phyloP scores from a whole-genome alignment of 768 basidiomycete species.

The Leucosporidium yakuticum region DNA sequence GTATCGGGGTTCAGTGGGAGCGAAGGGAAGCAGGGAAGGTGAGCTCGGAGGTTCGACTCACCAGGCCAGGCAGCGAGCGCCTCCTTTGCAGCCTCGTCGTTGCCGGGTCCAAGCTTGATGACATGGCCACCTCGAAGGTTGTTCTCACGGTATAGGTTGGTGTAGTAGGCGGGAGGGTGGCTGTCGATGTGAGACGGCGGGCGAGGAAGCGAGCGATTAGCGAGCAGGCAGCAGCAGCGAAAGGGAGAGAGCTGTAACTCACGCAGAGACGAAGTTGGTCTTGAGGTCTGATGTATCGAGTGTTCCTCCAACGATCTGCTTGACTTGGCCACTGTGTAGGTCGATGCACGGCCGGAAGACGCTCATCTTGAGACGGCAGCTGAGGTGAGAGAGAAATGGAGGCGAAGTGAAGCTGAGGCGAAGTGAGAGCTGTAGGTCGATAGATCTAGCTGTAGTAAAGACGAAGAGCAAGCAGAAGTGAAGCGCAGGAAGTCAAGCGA shows the following conservation, averaged over 20 bases:
- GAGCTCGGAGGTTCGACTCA: conserved; percentile 37
- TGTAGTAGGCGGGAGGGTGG: conserved; percentile 66
- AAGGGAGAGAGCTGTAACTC: conserved; percentile 39
- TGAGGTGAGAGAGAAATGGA: no score
- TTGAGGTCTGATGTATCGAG: conserved; percentile 65
- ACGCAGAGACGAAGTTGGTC: conserved; percentile 91
- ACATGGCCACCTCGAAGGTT: conserved; percentile 81
- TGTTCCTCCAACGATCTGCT: conserved; percentile 96
- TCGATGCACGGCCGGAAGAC: conserved; percentile 92
- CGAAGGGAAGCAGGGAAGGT: background rate
- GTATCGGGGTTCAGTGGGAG: background rate
- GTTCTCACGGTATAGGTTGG: conserved; percentile 65
- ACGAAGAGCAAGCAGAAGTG: no score
- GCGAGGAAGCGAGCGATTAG: background rate
- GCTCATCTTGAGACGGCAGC: background rate
- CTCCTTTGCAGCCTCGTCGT: conserved; percentile 79
- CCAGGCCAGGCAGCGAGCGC: conserved; percentile 81
- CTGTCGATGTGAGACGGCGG: conserved; percentile 7
- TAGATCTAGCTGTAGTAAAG: no score
- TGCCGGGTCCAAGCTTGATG: conserved; percentile 87
- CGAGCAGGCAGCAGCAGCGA: background rate
- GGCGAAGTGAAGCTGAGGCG: no score
- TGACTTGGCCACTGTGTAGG: conserved; percentile 88
- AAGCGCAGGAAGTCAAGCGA: no score
- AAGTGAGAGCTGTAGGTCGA: no score